Evolutionary conservation across 768 basidiomycete genomes (phyloP).

Genomic region (Panellus pusillus): DNA sequence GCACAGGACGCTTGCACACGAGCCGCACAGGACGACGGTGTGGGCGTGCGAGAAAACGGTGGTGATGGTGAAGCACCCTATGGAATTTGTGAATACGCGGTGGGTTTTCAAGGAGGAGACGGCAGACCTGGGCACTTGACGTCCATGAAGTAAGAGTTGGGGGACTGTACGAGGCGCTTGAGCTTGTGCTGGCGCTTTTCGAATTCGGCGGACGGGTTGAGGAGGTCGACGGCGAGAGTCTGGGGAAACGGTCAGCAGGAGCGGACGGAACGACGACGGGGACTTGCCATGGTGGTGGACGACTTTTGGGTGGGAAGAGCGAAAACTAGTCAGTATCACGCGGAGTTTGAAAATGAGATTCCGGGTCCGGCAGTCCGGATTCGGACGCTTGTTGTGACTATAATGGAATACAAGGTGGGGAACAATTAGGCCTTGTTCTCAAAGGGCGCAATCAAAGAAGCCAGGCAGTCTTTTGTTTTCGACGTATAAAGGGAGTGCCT

Average conservation of each 20-base stretch:
- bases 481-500: too few species aligned
- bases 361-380: conserved; percentile 32
- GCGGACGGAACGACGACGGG: not conserved
- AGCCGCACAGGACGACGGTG: conserved; percentile 91
- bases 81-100: conserved; percentile 16
- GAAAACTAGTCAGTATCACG: conserved; percentile 16
- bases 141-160: conserved; percentile 99
- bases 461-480: too few species aligned
- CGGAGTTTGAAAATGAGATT: conserved; percentile 32
- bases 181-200: conserved; percentile 96
- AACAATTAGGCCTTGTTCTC: too few species aligned
- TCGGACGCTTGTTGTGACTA: too few species aligned
- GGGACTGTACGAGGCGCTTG: conserved; percentile 97
- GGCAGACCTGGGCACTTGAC: conserved; percentile 94
- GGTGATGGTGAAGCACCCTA: conserved; percentile 92
- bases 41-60: conserved; percentile 99
- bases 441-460: too few species aligned
- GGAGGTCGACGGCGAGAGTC: conserved; percentile 97
- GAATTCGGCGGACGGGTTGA: conserved; percentile 88
- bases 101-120: conserved; percentile 10
- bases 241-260: conserved; percentile 29
- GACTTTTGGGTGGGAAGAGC: conserved; percentile 26
- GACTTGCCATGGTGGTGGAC: conserved; percentile 24
- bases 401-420: too few species aligned
- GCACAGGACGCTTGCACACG: conserved; percentile 93